Conservation (phyloP, 1,284 basidiomycete species). For the Ustilago tritici region DNA sequence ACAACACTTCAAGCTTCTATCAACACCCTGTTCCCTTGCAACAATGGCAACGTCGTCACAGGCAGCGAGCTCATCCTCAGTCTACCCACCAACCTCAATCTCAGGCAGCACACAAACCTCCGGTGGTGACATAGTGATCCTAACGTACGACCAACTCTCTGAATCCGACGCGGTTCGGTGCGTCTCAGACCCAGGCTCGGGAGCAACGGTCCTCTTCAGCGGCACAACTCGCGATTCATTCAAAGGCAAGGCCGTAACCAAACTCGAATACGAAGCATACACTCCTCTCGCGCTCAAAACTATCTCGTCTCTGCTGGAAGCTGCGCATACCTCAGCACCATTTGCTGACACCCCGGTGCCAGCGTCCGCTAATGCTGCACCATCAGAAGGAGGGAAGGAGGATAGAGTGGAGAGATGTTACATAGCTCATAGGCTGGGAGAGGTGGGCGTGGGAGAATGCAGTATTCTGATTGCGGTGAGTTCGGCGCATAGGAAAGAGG, state of each 20-base stretch:
- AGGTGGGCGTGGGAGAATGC: constrained; percentile 81
- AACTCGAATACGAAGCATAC: constrained; percentile 83
- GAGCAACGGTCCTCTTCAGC: constrained; percentile 75
- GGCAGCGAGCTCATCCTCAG: neutral
- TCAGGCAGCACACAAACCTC: constrained; percentile 11
- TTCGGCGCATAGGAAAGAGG: constrained; percentile 84
- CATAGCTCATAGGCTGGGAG: constrained; percentile 82
- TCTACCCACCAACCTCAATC: constrained; percentile 21
- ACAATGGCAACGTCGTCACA: constrained; percentile 11
- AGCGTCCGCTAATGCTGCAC: constrained; percentile 18
- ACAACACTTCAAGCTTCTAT: neutral
- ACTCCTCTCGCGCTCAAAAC: constrained; percentile 84
- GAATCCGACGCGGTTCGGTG: constrained; percentile 33
- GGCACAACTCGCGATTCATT: constrained; percentile 79
- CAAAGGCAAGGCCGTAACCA: constrained; percentile 78
- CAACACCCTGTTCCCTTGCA: neutral
- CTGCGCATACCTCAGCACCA: constrained; percentile 32
- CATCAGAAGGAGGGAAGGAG: neutral
- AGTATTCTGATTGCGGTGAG: constrained; percentile 87
- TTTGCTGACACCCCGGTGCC: constrained; percentile 19
- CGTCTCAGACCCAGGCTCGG: constrained; percentile 51
- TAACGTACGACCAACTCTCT: constrained; percentile 56
- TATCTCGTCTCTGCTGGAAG: constrained; percentile 31
- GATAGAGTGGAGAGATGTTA: constrained; percentile 70
- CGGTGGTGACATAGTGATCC: constrained; percentile 40